Base-by-base conservation (phyloP, 352 stramenopile species). In the Peronosclerospora sorghi region DNA sequence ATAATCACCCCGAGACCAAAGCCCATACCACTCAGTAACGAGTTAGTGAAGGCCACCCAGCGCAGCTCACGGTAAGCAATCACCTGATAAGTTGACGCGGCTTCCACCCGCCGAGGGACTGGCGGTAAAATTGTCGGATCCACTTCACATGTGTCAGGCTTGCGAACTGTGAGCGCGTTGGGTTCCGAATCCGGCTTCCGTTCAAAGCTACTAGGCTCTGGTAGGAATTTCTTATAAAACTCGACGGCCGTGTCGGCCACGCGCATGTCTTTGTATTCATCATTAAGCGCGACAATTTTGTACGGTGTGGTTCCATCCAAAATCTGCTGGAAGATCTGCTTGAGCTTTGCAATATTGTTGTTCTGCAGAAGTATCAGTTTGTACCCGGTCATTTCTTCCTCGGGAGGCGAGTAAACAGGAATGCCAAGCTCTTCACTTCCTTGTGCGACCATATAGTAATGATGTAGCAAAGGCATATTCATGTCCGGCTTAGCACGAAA, bases 371-470 rank as follows among this genome's bases (percentile, higher is more conserved):
- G 46, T 15, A 93, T 63, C 8, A 93, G 62, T 61, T 90, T 88
- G 67, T 90, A 93, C 38, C 71, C 71, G 0, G 73, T 51, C 73
- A 90, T 87, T 37, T 93, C 77, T 19, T 80, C 51, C 40, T 77
- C 61, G 0, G 81, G 73, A 2, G 78, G 78, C 13, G 68, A 68
- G 35, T 83, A 73, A 13, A 91, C 69, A 1, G 78, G 76, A 44
- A 94, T 85, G 7, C 78, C 74, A 4, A 91, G 60, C 54, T 91
- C 77, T 23, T 77, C 64, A 37, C 61, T 80, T 39, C 81, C 81
- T 26, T 91, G 74, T 15, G 71, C 74, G 35, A 87, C 56, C 81
- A 94, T 91, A 51, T 91, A 94, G 52, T 87, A 89, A 50, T 91
- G 76, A 43, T 94, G 81, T 51, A 89, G 42, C 40, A 89, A 48